Percentiles rank a stretch among this genome's conserved stretches.
These are phyloP conservation scores for Pichia sp. DNA, from an alignment of 1,139 yeast genomes.

Conservation along the genomic window DNA sequence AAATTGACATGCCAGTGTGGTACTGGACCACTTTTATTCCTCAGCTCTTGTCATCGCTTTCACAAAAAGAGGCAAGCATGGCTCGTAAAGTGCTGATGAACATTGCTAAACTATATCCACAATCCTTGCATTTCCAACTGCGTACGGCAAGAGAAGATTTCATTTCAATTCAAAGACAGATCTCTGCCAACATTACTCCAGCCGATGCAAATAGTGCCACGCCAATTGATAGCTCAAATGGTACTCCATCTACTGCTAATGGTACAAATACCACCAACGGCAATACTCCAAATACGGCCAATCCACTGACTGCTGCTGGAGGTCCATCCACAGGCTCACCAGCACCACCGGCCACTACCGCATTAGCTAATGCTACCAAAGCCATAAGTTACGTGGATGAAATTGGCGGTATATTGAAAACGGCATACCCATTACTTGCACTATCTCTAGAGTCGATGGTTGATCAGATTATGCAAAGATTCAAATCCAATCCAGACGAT, in stretches of 20 bases:
- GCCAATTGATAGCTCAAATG: conserved; percentile 3
- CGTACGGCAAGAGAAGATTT: conserved; percentile 94
- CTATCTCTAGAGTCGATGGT: conserved; percentile 89
- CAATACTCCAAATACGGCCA: not conserved
- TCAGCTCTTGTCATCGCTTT: conserved; percentile 79
- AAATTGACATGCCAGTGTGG: conserved; percentile 98
- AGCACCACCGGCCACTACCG: conserved; percentile 1
- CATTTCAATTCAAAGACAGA: conserved; percentile 75
- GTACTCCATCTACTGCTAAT: conserved; percentile 2
- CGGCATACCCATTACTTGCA: conserved; percentile 92
- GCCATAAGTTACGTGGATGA: conserved; percentile 97
- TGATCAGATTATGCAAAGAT: conserved; percentile 90
- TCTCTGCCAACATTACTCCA: conserved; percentile 1
- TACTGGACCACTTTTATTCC: conserved; percentile 98
- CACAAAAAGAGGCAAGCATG: conserved; percentile 83
- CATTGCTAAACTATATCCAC: conserved; percentile 95
- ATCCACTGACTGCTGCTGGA: not conserved
- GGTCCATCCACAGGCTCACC: conserved; percentile 4
- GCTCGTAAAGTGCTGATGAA: conserved; percentile 83
- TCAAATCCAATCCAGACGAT: conserved; percentile 92
- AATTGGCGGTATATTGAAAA: conserved; percentile 87
- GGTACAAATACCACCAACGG: not conserved
- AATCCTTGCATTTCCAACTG: conserved; percentile 91
- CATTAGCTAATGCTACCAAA: conserved; percentile 28
- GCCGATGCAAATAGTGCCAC: not conserved